Evolutionary conservation across 2,329 filamentous ascomycete genomes (phyloP).

Genomic region (Chaetomium sp.): DNA sequence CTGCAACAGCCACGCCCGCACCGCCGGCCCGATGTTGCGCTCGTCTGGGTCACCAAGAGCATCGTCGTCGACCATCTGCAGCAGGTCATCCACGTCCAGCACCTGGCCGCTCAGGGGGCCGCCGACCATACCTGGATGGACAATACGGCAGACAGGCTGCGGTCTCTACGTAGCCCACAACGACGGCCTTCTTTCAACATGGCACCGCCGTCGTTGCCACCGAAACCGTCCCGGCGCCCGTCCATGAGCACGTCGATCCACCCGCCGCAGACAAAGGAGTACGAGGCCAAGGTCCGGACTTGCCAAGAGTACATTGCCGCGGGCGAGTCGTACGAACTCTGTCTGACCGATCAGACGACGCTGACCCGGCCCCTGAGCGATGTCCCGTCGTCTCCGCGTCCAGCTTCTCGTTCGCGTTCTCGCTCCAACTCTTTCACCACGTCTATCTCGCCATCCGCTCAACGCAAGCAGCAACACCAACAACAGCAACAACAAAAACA

Average conservation of each 20-base stretch:
- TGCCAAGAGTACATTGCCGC: slow-evolving; percentile 68
- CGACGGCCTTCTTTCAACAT: slow-evolving; percentile 4
- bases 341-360: slow-evolving; percentile 68
- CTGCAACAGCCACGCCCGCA: slow-evolving; percentile 31
- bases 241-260: slow-evolving; percentile 27
- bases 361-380: slow-evolving; percentile 41
- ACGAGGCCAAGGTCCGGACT: slow-evolving; percentile 58
- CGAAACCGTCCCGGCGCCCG: slow-evolving; percentile 5
- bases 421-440: too few species aligned
- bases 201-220: neutral
- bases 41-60: slow-evolving; percentile 70
- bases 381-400: slow-evolving; percentile 45
- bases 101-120: slow-evolving; percentile 41
- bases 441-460: slow-evolving; percentile 34
- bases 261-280: slow-evolving; percentile 42
- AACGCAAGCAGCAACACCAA: slow-evolving; percentile 12
- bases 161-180: slow-evolving; percentile 9
- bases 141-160: slow-evolving; percentile 28
- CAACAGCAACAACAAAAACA: neutral
- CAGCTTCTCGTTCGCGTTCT: slow-evolving; percentile 34
- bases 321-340: slow-evolving; percentile 81
- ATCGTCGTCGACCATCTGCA: slow-evolving; percentile 68
- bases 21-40: slow-evolving; percentile 61
- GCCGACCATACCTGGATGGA: slow-evolving; percentile 39
- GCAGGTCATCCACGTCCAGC: slow-evolving; percentile 59